Conservation (phyloP, 2,329 filamentous ascomycete species). For the Epichloe typhina region DNA sequence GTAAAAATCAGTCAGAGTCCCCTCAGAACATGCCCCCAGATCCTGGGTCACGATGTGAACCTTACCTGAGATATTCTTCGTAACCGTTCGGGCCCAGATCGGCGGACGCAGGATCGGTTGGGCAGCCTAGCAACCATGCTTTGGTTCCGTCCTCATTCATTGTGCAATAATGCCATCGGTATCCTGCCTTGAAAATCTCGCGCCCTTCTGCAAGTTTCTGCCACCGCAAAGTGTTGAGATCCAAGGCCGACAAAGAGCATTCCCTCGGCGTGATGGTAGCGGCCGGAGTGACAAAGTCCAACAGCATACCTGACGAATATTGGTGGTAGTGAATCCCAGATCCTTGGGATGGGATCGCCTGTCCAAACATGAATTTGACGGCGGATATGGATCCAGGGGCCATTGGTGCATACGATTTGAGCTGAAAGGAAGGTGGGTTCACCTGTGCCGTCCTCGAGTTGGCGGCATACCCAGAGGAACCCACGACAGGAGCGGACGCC, state of each 20-base stretch:
- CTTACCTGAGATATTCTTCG: constrained; percentile 69
- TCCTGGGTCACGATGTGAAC: background rate
- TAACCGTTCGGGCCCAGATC: constrained; percentile 57
- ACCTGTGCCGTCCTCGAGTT: constrained; percentile 56
- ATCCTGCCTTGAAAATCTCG: constrained; percentile 84
- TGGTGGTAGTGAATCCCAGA: constrained; percentile 92
- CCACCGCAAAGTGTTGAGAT: constrained; percentile 80
- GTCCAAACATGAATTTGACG: constrained; percentile 70
- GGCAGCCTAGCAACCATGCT: constrained; percentile 91
- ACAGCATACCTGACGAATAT: constrained; percentile 80
- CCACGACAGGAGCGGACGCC: constrained; percentile 36
- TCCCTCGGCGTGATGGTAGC: constrained; percentile 76
- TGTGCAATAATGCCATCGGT: constrained; percentile 96
- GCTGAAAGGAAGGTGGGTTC: constrained; percentile 50
- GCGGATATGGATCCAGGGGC: constrained; percentile 84
- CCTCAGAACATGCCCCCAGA: background rate
- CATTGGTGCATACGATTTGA: constrained; percentile 64
- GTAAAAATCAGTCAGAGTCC: background rate
- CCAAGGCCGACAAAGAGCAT: constrained; percentile 80
- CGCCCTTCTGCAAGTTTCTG: constrained; percentile 88
- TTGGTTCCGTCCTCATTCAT: constrained; percentile 92
- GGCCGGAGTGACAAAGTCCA: constrained; percentile 89
- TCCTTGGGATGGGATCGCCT: constrained; percentile 75
- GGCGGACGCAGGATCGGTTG: constrained; percentile 54
- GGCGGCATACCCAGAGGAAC: constrained; percentile 51